Base-by-base conservation (phyloP, 371 early-diverging fungal species). In the Amoeboaphelidium occidentale region DNA sequence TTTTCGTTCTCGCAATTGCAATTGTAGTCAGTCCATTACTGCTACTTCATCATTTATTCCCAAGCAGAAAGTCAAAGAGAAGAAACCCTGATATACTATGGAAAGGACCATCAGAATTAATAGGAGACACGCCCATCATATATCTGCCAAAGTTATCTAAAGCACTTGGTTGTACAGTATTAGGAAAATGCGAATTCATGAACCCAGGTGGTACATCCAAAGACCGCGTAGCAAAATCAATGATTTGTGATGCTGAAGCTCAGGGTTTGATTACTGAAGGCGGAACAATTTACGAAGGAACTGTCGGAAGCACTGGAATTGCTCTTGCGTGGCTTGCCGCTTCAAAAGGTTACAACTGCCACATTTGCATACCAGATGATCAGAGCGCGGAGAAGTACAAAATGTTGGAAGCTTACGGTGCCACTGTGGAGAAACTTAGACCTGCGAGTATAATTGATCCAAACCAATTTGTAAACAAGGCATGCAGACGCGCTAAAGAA, bases 281-380 rank as follows among this genome's bases (percentile, higher is more conserved):
- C 21, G 72, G 72, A n/a, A 77, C 79, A 0, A 65, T 94, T 17
- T 87, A 84, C 59, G 93, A 94, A 54, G 96, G 96, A 20, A 96
- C 93, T 0, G 86, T 88, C 12, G 70, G 70, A 3, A 57, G 57
- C n/a, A 70, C 70, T 12, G 67, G 65, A 23, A 65, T 67, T n/a
- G 50, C 64, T 6, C 45, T 64, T 3, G 63, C 63, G 53, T 2
- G 49, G 69, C 73, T 88, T 23, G 78, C 80, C 17, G 70, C 74
- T 12, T 84, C 89, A 0, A 74, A 70, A 45, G 92, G 94, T 2
- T 88, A 90, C 57, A 67, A 70, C 23, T 83, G 84, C 54, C 81
- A 82, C 67, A 91, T 93, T 48, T 84, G 88, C 17, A 85, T 93
- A 87, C 93, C 94, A 4, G 86, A 86, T 56, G 94, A 93, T 56